Evolutionary conservation across 768 basidiomycete species (phyloP).

Genomic region (Cystobasidium tubakii): DNA sequence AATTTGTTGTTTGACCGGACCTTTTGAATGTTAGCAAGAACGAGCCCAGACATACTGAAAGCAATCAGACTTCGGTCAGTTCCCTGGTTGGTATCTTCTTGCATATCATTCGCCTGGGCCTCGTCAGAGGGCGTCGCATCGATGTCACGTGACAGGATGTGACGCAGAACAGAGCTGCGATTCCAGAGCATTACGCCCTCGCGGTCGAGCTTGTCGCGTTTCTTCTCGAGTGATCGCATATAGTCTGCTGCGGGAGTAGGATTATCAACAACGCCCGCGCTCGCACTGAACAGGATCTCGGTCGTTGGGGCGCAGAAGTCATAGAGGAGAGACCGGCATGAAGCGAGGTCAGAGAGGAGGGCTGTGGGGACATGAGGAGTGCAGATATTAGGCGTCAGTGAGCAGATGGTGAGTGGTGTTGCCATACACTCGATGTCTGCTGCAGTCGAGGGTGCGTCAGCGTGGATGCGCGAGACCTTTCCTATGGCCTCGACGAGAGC

Average conservation of each 20-base stretch:
- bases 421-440: neutral
- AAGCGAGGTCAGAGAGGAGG: neutral
- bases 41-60: neutral
- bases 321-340: neutral
- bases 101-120: neutral
- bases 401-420: too few relatives aligned
- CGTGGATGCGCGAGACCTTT: neutral
- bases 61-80: neutral
- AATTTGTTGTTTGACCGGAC: neutral
- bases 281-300: neutral
- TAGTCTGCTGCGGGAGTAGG: neutral
- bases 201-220: conserved; percentile 5
- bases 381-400: too few relatives aligned
- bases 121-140: neutral
- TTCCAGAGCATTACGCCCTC: conserved; percentile 26
- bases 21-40: neutral
- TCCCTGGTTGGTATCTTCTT: neutral
- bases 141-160: neutral
- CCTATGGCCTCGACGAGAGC: neutral
- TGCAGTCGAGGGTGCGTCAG: neutral
- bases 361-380: too few relatives aligned
- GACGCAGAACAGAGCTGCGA: neutral
- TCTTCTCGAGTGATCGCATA: neutral
- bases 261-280: neutral
- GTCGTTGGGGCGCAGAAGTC: neutral